Conservation (phyloP, 2,329 filamentous ascomycete genomes). For the Pseudogymnoascus sp. region DNA sequence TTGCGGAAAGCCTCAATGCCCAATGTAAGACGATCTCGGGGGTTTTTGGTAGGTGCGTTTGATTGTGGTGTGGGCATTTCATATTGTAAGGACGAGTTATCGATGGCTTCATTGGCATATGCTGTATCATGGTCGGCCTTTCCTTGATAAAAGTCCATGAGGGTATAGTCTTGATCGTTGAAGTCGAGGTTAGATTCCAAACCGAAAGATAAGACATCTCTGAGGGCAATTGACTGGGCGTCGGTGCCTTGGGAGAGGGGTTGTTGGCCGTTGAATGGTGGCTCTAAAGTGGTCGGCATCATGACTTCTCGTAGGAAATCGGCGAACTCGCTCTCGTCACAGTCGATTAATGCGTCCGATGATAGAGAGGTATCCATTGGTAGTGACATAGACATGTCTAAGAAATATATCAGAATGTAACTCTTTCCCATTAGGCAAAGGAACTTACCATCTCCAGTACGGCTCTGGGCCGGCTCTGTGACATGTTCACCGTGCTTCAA, state of each 20-base stretch:
- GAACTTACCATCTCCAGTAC: background rate
- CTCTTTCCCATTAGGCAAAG: background rate
- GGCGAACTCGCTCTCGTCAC: constrained; percentile 7
- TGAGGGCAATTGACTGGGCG: background rate
- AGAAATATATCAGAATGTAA: background rate
- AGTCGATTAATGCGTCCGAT: background rate
- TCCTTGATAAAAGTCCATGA: constrained; percentile 11
- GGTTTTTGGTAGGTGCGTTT: background rate
- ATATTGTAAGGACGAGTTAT: background rate
- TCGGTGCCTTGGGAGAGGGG: background rate
- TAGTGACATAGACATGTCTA: background rate
- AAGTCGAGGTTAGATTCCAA: constrained; percentile 15
- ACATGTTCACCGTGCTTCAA: background rate
- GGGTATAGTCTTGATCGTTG: constrained; percentile 14
- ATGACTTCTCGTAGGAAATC: constrained; percentile 15
- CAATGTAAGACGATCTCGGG: background rate
- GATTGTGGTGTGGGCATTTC: background rate
- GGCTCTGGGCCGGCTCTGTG: background rate
- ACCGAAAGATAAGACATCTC: constrained; percentile 16
- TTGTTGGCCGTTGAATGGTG: background rate
- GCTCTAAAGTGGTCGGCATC: constrained; percentile 5
- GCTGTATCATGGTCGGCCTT: background rate
- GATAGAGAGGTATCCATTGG: background rate
- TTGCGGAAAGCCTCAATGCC: background rate
- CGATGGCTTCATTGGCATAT: background rate